Percentiles rank a stretch among this genome's conserved stretches.
Evolutionary conservation across 2,329 filamentous ascomycete species (phyloP).

Genomic region (Dactylellina haptotyla): DNA sequence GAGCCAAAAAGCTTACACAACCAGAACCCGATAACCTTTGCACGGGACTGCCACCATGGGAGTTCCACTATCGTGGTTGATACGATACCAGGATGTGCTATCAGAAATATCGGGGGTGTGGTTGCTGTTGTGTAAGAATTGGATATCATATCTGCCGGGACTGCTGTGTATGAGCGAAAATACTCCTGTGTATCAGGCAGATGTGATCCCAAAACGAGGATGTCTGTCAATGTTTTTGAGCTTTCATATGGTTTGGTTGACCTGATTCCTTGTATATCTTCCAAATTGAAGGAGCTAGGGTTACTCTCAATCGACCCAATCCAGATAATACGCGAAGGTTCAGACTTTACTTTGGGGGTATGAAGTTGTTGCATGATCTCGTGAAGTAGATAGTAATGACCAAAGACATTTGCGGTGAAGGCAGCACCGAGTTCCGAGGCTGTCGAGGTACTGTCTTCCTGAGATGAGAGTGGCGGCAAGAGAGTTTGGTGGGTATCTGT

Average conservation of each 20-base stretch:
- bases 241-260: slow-evolving; percentile 79
- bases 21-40: slow-evolving; percentile 75
- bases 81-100: slow-evolving; percentile 85
- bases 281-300: slow-evolving; percentile 66
- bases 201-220: slow-evolving; percentile 78
- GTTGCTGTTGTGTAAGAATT: slow-evolving; percentile 69
- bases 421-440: slow-evolving; percentile 73
- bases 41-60: slow-evolving; percentile 73
- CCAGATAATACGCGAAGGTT: slow-evolving; percentile 79
- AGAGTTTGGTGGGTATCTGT: slow-evolving; percentile 58
- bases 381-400: slow-evolving; percentile 89
- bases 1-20: slow-evolving; percentile 81
- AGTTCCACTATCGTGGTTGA: slow-evolving; percentile 83
- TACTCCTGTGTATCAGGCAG: slow-evolving; percentile 72
- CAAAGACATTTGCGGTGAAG: slow-evolving; percentile 93
- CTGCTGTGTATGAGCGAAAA: slow-evolving; percentile 42
- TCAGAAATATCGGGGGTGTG: slow-evolving; percentile 69
- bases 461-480: slow-evolving; percentile 22
- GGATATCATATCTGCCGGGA: slow-evolving; percentile 61
- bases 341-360: slow-evolving; percentile 62
- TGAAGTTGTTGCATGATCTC: slow-evolving; percentile 78
- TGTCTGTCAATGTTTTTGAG: slow-evolving; percentile 85
- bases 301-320: slow-evolving; percentile 81
- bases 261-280: slow-evolving; percentile 80
- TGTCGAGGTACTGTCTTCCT: slow-evolving; percentile 65